A percentile compares a stretch with the other conserved stretches of the same genome.
Conservation (phyloP, 345 rosid species). For the Theobroma cacao region DNA sequence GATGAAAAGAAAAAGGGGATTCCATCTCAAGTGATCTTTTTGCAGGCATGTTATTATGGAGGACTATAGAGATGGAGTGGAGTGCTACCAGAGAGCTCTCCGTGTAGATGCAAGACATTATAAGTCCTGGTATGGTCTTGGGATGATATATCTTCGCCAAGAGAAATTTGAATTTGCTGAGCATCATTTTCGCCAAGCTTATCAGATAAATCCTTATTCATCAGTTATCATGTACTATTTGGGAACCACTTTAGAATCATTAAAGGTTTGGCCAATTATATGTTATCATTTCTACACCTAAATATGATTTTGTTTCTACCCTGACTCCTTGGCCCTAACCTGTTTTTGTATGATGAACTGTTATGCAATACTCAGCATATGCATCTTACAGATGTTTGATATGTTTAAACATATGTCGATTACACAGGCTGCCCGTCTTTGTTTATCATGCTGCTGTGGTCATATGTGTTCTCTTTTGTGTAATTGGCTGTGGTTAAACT, state of each 20-base stretch:
- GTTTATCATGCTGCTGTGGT: not conserved
- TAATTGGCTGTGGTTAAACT: too few species aligned
- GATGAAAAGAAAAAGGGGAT: not conserved
- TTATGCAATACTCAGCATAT: not conserved
- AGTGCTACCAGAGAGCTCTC: constrained; percentile 76
- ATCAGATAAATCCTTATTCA: constrained; percentile 67
- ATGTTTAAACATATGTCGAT: not conserved
- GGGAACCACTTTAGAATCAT: constrained; percentile 79
- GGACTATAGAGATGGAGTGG: constrained; percentile 75
- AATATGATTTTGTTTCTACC: not conserved
- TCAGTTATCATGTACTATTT: constrained; percentile 88
- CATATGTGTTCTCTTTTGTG: too few species aligned
- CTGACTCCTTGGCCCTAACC: not conserved
- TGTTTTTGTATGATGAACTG: not conserved
- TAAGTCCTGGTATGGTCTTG: constrained; percentile 94
- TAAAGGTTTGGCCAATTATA: constrained; percentile 46
- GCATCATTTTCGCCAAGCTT: constrained; percentile 85
- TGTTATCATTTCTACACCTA: not conserved
- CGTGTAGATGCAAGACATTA: constrained; percentile 78
- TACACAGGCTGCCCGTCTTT: not conserved
- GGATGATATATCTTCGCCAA: constrained; percentile 76
- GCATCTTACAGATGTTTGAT: not conserved
- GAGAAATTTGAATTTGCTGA: constrained; percentile 84
- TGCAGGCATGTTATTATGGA: constrained; percentile 72
- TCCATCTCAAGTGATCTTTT: constrained; percentile 3